A percentile compares a stretch with the other conserved stretches of the same genome.
These are phyloP conservation scores for Spizellomyces punctatus DNA, from an alignment of 192 early-diverging fungal genomes.

Conservation along the genomic window DNA sequence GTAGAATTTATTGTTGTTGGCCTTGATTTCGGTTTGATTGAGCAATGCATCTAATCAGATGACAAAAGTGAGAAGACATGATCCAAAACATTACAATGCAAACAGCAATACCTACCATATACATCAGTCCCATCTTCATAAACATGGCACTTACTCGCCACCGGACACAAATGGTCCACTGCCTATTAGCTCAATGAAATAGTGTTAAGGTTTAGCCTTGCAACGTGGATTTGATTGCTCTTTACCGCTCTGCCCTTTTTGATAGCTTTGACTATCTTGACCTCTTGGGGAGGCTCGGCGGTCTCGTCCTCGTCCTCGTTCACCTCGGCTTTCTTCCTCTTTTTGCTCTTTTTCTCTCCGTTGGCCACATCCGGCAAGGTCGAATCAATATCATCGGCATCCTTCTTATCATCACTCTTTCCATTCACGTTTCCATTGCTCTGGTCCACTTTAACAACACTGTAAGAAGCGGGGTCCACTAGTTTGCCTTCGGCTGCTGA, in stretches of 20 bases:
- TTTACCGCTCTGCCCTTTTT: slow-evolving; percentile 45
- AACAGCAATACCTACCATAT: slow-evolving; percentile 31
- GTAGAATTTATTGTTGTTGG: slow-evolving; percentile 80
- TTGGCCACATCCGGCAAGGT: not conserved
- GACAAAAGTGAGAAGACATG: slow-evolving; percentile 20
- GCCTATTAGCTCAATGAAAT: slow-evolving; percentile 21
- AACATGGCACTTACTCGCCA: slow-evolving; percentile 33
- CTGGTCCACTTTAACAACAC: not conserved
- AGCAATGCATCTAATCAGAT: slow-evolving; percentile 60
- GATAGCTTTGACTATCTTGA: slow-evolving; percentile 35
- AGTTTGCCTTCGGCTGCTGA: slow-evolving; percentile 9
- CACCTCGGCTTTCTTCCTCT: slow-evolving; percentile 2
- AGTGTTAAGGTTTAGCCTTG: not conserved
- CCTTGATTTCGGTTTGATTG: slow-evolving; percentile 69
- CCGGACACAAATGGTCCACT: slow-evolving; percentile 37
- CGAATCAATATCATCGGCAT: not conserved
- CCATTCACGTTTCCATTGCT: not conserved
- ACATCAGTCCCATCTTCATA: slow-evolving; percentile 37
- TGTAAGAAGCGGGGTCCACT: slow-evolving; percentile 1
- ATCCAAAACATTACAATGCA: slow-evolving; percentile 3
- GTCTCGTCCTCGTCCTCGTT: slow-evolving; percentile 14
- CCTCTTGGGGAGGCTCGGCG: slow-evolving; percentile 10
- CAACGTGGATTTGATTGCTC: not conserved
- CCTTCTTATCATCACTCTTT: not conserved
- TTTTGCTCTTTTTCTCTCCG: slow-evolving; percentile 15